Percentiles rank a stretch among this genome's conserved stretches.
Evolutionary conservation across 768 basidiomycete species (phyloP).

Genomic region (Dictyophora rubrovolvata): DNA sequence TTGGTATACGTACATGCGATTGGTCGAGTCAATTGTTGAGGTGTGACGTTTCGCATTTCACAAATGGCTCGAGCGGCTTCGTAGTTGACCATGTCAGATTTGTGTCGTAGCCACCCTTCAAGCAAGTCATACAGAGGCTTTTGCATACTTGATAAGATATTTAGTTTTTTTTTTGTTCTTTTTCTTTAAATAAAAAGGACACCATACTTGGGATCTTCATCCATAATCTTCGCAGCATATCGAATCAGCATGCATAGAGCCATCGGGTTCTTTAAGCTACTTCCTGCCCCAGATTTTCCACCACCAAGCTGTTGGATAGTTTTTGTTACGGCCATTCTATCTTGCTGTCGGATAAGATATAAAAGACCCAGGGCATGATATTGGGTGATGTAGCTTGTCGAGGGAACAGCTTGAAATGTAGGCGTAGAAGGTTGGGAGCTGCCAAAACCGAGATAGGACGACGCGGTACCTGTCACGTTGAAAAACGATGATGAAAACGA

Average conservation of each 20-base stretch:
- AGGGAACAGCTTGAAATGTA: constrained; percentile 70
- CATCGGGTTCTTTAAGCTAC: constrained; percentile 89
- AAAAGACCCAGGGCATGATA: constrained; percentile 93
- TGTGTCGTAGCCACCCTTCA: constrained; percentile 93
- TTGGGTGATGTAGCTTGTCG: constrained; percentile 88
- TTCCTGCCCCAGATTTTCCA: constrained; percentile 74
- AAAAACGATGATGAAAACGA: constrained; percentile 58
- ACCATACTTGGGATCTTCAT: constrained; percentile 92
- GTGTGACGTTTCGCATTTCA: constrained; percentile 80
- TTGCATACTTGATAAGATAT: constrained; percentile 51
- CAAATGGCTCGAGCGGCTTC: constrained; percentile 97
- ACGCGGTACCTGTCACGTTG: constrained; percentile 31
- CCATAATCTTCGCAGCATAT: constrained; percentile 97
- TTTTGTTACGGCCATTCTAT: constrained; percentile 98
- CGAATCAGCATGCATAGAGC: constrained; percentile 97
- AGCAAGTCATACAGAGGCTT: constrained; percentile 88
- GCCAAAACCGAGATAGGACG: constrained; percentile 69
- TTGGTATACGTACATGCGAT: constrained; percentile 61
- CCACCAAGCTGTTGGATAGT: constrained; percentile 98
- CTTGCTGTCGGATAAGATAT: constrained; percentile 92
- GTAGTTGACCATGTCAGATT: constrained; percentile 99
- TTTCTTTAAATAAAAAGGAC: no score
- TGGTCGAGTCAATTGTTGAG: constrained; percentile 71
- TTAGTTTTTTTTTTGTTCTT: neutral
- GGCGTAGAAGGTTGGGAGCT: constrained; percentile 32